Base-by-base conservation (phyloP, 140 eudicot genomes). In the Oenanthe javanica region DNA sequence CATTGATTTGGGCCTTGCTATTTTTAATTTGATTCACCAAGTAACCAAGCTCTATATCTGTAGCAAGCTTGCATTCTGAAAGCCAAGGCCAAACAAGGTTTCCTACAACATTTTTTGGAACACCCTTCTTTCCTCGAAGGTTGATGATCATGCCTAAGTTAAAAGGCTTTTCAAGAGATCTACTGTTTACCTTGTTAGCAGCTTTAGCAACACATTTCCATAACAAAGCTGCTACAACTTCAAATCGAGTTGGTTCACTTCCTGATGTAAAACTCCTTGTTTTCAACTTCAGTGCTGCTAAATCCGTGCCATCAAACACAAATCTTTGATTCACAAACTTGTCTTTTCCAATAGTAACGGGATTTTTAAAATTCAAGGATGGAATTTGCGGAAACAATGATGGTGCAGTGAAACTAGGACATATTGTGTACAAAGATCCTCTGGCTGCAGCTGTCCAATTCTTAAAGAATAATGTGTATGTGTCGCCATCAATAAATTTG, bases 181-280 rank as follows among this genome's bases (percentile, higher is more conserved):
- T 18, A 0, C 49, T n/a, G 8, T 40, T 40, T 7, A 71, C 76
- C 46, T 71, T 14, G 5, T 16, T 0, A 12, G 54, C 38, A 72
- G 77, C 36, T 72, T 72, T 72, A n/a, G 54, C 54, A 45, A 49
- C 77, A 21, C 38, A 72, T 72, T 45, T 72, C 77, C 77, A 45
- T 46, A 72, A 19, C 31, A 36, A 36, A 2, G 40, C 40, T 36
- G 40, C 40, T 36, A 36, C 40, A 36, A 36, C 40, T 36, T 36
- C 84, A 6, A 42, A 61, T 13, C 84, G 79, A 9, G 87, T 25
- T 19, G 87, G 84, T 19, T 69, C 49, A 0, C 81, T 81, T 14
- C 81, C 81, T 1, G 72, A 23, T 52, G 72, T 31, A 1, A 21
- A 31, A 72, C 16, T 3, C 81, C 42, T 18, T 7, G 84, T 74